Evolutionary conservation across 768 basidiomycete genomes (phyloP), one percentile per base, ranked within the genome.

Genomic region (Pisolithus albus): DNA sequence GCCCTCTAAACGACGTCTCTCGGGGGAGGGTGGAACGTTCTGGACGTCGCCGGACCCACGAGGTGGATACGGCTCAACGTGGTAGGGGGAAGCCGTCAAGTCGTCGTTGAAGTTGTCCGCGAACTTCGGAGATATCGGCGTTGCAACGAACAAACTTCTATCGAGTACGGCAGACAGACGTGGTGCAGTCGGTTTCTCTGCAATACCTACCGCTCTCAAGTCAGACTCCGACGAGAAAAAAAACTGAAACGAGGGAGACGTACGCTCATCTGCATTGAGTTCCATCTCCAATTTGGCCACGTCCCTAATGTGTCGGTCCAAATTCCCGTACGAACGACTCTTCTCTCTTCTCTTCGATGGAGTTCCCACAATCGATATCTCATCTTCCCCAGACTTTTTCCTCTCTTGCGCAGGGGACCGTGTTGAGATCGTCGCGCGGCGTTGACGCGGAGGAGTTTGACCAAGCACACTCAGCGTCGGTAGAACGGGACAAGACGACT

Each of bases 91-190:
- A 1, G 78, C 75, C 4, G 74, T 79, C 52, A 85, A 65, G 65
- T 87, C 79, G 46, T 65, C 54, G 46, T 61, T 58, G 7, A 64
- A 65, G 44, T 74, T 65, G 44, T 78, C 75, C 4, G 66, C 66
- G 10, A 70, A 71, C 32, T 71, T 70, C 5, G 58, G 56, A 5
- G 59, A 58, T 30, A 74, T 49, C 3, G 78, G 73, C 5, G 80
- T 72, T 6, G 80, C 78, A 46, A 88, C 77, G 62, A 90, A 88
- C 34, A 87, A 61, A 55, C 74, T 83, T 52, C 79, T 77, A 62
- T 90, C 86, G 16, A 91, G 64, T 30, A 89, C 75, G 24, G 84
- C 70, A 5, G 84, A 86, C 23, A 90, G 72, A 5, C 81, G 77
- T 18, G 32, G 62, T 24, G 75, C 76, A 4, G 80, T 72, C n/a